Base-by-base conservation (phyloP, 306 rosid genomes). In the Vigna trinervia region DNA sequence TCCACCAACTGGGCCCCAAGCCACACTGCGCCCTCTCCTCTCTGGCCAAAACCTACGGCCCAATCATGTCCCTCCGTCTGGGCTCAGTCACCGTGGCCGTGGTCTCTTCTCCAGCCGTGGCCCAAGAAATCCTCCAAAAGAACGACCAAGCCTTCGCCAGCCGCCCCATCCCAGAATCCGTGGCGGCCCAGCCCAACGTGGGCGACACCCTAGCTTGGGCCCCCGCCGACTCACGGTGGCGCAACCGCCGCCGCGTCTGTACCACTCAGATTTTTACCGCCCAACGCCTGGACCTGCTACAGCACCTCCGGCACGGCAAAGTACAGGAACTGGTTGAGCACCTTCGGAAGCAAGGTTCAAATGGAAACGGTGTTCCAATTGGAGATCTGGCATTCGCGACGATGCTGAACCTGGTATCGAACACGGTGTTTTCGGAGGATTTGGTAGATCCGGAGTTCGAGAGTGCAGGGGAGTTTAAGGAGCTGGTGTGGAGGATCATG, bases 401-500 rank as follows among this genome's bases (percentile, higher is more conserved):
- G 26, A 85, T 85, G 79, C 43, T 89, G 71, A 89, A 89, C 71
- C 28, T 87, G 12, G 66, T 89, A 3, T 85, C 93, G 0, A 85
- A 89, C 82, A 89, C 91, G 0, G 85, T 87, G 34, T 87, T 85
- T 39, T 89, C 89, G 6, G 87, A 84, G 79, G 93, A 89, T 22
- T 4, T 89, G 8, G 88, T 87, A n/a, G 93, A 82, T 45, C 28
- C 88, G 0, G 87, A 75, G 14, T 87, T 87, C 66, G 78, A 65
- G 70, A 39, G 79, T 2, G 93, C 91, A 0, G 85, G 87, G 8
- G 93, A 87, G 77, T 84, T 89, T 45, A 87, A 89, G 69, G 85
- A 87, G 9, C 46, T 89, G 1, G 93, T 87, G 45, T 84, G 93
- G 91, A 74, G 91, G 85, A 89, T 89, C 67, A 89, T 89, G 93